Percentiles rank a stretch among this genome's conserved stretches.
Conservation (phyloP, 805 yeast species). For the Dipodascus geniculatus region DNA sequence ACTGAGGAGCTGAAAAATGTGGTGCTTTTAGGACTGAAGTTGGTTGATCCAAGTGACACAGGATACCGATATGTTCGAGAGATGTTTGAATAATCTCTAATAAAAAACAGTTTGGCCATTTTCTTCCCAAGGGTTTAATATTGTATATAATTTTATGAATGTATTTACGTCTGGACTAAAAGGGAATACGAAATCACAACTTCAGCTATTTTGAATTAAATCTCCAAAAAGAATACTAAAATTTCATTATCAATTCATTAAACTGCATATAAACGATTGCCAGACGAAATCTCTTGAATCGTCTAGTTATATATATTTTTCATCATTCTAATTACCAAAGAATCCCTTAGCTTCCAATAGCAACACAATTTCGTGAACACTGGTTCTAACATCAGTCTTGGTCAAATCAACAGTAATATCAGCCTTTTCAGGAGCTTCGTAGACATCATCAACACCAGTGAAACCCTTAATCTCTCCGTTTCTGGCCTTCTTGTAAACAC, state of each 20-base stretch:
- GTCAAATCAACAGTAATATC: slow-evolving; percentile 46
- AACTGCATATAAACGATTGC: background rate
- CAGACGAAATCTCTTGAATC: background rate
- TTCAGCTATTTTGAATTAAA: background rate
- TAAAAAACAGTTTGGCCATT: too few relatives aligned
- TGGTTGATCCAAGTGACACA: slow-evolving; percentile 13
- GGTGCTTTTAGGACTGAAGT: slow-evolving; percentile 11
- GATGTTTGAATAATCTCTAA: too few relatives aligned
- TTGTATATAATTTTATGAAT: too few relatives aligned
- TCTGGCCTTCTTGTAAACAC: slow-evolving; percentile 36
- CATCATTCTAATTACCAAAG: slow-evolving; percentile 40
- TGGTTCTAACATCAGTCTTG: slow-evolving; percentile 49
- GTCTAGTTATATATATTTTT: too few relatives aligned
- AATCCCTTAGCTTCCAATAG: slow-evolving; percentile 76
- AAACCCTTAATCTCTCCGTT: slow-evolving; percentile 36
- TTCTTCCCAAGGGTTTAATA: too few relatives aligned
- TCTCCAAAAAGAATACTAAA: background rate
- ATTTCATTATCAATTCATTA: background rate
- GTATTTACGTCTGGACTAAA: background rate
- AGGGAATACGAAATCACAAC: background rate
- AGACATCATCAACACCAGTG: slow-evolving; percentile 37
- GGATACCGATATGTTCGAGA: slow-evolving; percentile 12
- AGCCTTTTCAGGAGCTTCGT: slow-evolving; percentile 38
- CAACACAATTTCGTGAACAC: slow-evolving; percentile 61
- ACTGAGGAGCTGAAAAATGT: slow-evolving; percentile 10